These are phyloP conservation scores for Trichomonascaceae sp. DNA, from an alignment of 1,139 yeast genomes.

Conservation along the genomic window DNA sequence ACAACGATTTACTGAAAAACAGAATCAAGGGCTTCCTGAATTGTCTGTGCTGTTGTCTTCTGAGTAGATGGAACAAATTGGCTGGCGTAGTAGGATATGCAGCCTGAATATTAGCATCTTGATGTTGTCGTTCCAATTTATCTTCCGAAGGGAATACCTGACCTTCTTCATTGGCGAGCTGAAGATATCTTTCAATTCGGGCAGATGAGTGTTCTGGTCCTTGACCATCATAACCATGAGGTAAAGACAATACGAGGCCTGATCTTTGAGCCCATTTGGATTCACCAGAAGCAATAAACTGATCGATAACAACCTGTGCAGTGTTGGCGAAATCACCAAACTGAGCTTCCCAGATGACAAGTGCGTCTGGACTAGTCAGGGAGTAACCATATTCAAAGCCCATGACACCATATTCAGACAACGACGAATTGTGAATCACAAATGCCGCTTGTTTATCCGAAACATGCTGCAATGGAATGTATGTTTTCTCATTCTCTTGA, in stretches of 20 bases:
- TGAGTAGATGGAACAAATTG: conserved; percentile 88
- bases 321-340: conserved; percentile 99
- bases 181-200: conserved; percentile 94
- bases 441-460: conserved; percentile 81
- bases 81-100: conserved; percentile 99
- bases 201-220: conserved; percentile 99
- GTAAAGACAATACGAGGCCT: conserved; percentile 89
- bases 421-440: conserved; percentile 88
- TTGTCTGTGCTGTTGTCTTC: conserved; percentile 99
- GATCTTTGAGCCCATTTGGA: conserved; percentile 99
- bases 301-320: conserved; percentile 96
- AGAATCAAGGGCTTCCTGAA: conserved; percentile 92
- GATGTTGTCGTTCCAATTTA: conserved; percentile 94
- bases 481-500: conserved; percentile 75
- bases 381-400: conserved; percentile 99
- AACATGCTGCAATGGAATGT: conserved; percentile 79
- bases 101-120: conserved; percentile 96
- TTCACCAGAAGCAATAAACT: conserved; percentile 95
- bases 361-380: conserved; percentile 91
- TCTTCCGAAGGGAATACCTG: conserved; percentile 86
- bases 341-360: conserved; percentile 99
- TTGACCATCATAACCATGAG: conserved; percentile 99
- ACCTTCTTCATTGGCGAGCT: conserved; percentile 92
- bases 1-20: conserved; percentile 87
- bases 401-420: conserved; percentile 98